phyloP scores from a whole-genome alignment of 2,329 filamentous ascomycete species.

The Alternaria brassicae region DNA sequence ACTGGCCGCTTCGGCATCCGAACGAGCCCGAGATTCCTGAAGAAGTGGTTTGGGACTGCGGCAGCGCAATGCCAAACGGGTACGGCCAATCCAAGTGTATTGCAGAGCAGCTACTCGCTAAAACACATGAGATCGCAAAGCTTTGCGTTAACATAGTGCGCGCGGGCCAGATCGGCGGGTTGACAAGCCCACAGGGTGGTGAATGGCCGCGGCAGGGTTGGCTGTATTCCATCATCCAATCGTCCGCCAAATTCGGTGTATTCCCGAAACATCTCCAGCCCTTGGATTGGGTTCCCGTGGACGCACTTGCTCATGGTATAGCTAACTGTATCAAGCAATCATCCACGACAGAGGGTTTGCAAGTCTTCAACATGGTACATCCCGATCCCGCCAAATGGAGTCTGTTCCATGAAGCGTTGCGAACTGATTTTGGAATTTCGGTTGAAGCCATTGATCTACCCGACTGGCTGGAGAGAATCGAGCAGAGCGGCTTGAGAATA shows the following conservation, averaged over 20 bases:
- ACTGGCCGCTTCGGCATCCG: conserved; percentile 15
- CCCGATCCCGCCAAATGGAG: conserved; percentile 7
- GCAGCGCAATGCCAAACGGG: conserved; percentile 39
- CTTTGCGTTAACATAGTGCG: conserved; percentile 21
- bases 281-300: conserved; percentile 27
- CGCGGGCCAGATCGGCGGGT: conserved; percentile 23
- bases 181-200: background rate
- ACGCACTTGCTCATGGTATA: conserved; percentile 16
- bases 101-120: conserved; percentile 18
- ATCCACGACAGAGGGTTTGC: background rate
- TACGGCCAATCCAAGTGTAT: conserved; percentile 49
- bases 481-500: conserved; percentile 6
- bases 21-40: conserved; percentile 15
- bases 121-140: conserved; percentile 7
- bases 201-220: conserved; percentile 20
- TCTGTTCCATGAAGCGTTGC: conserved; percentile 7
- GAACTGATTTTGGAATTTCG: background rate
- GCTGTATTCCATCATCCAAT: conserved; percentile 13
- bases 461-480: conserved; percentile 15
- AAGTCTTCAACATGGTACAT: conserved; percentile 20
- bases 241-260: conserved; percentile 3
- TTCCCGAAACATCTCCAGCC: conserved; percentile 14
- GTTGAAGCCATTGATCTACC: conserved; percentile 4
- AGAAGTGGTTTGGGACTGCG: conserved; percentile 29
- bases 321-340: background rate